phyloP scores from a whole-genome alignment of 179 eudicot genomes.

The Pouteria campechiana region DNA sequence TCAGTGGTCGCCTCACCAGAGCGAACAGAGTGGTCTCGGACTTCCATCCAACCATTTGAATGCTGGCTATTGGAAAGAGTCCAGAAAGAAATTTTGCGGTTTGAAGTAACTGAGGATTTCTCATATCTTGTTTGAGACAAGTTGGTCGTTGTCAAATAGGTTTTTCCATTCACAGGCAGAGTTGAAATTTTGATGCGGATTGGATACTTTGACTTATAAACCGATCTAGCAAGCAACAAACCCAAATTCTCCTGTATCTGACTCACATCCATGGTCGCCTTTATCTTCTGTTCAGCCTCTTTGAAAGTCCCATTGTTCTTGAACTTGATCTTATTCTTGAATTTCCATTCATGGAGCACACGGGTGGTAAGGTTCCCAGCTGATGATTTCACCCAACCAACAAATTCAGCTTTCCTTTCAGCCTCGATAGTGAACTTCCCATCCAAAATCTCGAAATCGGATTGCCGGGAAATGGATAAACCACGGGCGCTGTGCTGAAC shows the following conservation, averaged over 20 bases:
- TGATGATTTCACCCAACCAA: conserved; percentile 64
- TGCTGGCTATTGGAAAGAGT: conserved; percentile 31
- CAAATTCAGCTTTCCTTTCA: conserved; percentile 27
- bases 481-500: conserved; percentile 12
- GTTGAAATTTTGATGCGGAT: conserved; percentile 27
- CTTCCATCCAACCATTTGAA: conserved; percentile 49
- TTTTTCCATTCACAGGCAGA: conserved; percentile 19
- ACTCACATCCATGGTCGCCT: conserved; percentile 20
- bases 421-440: conserved; percentile 44
- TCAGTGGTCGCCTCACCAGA: conserved; percentile 48
- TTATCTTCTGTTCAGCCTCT: conserved; percentile 32
- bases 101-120: conserved; percentile 16
- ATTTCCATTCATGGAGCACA: conserved; percentile 21
- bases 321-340: conserved; percentile 39
- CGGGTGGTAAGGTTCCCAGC: conserved; percentile 53
- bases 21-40: conserved; percentile 40
- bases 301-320: conserved; percentile 33
- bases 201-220: conserved; percentile 33
- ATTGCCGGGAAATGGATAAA: conserved; percentile 14
- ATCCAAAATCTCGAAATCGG: conserved; percentile 31
- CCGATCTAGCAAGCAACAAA: conserved; percentile 4
- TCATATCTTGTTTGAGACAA: conserved; percentile 33
- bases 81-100: too few species aligned
- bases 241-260: conserved; percentile 25
- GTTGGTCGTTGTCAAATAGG: conserved; percentile 35